Evolutionary conservation across 2,329 filamentous ascomycete species (phyloP), one percentile per base, ranked within the genome.

Genomic region (Exserohilum turcica): DNA sequence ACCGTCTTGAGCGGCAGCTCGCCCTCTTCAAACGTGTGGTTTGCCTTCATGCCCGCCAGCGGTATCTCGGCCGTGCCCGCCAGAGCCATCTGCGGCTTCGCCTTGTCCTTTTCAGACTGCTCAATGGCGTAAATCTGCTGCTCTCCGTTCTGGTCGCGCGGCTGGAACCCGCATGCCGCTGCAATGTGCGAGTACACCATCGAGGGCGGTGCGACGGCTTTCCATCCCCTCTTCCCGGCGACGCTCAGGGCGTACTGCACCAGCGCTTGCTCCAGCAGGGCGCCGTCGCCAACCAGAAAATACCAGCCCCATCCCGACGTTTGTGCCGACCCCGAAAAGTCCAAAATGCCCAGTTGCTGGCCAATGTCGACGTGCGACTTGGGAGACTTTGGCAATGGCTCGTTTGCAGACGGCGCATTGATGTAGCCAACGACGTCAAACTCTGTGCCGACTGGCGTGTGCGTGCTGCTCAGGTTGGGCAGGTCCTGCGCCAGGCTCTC

Each of bases 241-340:
- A 90, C 84, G 8, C 82, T 81, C 3, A 97, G 81, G 0, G 94
- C 88, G 73, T 95, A 97, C 72, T 93, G 88, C 10, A 97, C 79
- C 3, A 99, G 83, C 0, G 94, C 94, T 71, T 97, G 93, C 76
- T 99, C 94, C n/a, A 99, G 83, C 73, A 94, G 85, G 0, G 92
- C 92, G 7, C 87, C 94, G 68, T 96, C 92, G 70, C 93, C 91
- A n/a, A 91, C 80, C 9, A 99, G 85, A 76, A 92, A 97, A 78
- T 99, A 99, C 91, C 92, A 99, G 1, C 94, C 94, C 93, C 93
- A 99, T 32, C 94, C 94, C 3, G 88, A 90, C 1, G 91, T 87
- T n/a, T 84, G 86, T 2, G 88, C 88, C 5, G 92, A 91, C 54
- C 84, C 87, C 5, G 88, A 81, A 69, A 99, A 97, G 77, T 99